Evolutionary conservation across 495 filamentous ascomycete species (phyloP), one percentile per base, ranked within the genome.

Genomic region (Aspergillus nidulans): DNA sequence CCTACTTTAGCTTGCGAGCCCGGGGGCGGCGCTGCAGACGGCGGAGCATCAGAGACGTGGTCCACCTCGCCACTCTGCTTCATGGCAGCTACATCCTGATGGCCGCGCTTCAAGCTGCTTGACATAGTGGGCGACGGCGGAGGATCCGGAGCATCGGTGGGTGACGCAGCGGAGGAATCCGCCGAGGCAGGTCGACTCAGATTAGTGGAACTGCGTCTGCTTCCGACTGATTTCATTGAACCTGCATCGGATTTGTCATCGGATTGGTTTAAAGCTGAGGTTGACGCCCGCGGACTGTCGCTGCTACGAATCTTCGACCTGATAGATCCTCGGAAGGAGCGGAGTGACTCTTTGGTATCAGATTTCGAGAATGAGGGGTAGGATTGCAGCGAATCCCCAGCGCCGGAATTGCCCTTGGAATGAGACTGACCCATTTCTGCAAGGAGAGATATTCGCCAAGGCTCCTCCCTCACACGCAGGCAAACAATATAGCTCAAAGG

Each of bases 351-450:
- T 70, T 91, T 91, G 36, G 94, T 98, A 69, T 98, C 94, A 20
- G 92, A 89, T 66, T 89, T 90, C 68, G 86, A 88, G 70, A 98
- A 91, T 20, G 94, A 95, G 32, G 92, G 90, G 71, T 90, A 94
- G 23, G 88, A 86, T 68, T 88, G 85, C 51, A 92, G 72, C 55
- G 74, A 67, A 59, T 85, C 82, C 55, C 74, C 69, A 58, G 70
- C 71, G 64, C 76, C 75, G 57, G 74, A 83, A 63, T 82, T 80
- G 65, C 77, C 75, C 76, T 94, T 96, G 67, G 92, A 97, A 69
- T 84, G 80, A 78, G 90, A 85, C 77, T 97, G 95, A 73, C 92
- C 92, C 92, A 97, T 97, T 48, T 56, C 76, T 60, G 66, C 63
- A 69, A 67, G 63, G 64, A 62, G 34, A 63, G 66, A 68, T 69